phyloP scores from a whole-genome alignment of 2,329 filamentous ascomycete genomes.

The Capronia epimyces region DNA sequence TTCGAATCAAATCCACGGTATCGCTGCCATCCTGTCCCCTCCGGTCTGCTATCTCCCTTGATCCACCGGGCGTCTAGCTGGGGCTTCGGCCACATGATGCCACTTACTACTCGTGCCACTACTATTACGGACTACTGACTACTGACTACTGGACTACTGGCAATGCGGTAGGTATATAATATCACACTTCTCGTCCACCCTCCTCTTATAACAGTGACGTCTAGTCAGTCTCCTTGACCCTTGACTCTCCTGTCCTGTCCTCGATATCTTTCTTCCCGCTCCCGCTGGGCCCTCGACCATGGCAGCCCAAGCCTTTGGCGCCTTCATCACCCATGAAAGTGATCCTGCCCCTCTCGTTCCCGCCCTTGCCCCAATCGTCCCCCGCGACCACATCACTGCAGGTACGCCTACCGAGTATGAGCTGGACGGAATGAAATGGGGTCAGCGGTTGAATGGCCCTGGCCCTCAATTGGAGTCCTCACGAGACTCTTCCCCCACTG shows the following conservation, averaged over 20 bases:
- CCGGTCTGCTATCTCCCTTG: background rate
- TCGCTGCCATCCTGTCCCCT: background rate
- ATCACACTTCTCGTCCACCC: too few species aligned
- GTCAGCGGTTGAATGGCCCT: conserved; percentile 21
- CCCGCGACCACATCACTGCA: conserved; percentile 29
- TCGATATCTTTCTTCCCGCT: background rate
- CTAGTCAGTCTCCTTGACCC: background rate
- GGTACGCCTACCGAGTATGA: conserved; percentile 24
- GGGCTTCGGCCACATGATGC: background rate
- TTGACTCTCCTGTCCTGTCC: background rate
- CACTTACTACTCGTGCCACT: too few species aligned
- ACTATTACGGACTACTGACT: too few species aligned
- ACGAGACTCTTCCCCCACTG: conserved; percentile 3
- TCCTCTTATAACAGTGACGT: too few species aligned
- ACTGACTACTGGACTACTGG: too few species aligned
- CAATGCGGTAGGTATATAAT: too few species aligned
- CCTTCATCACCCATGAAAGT: conserved; percentile 42
- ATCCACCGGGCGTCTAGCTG: background rate
- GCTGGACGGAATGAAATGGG: conserved; percentile 26
- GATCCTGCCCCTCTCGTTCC: conserved; percentile 29
- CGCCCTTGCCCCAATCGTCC: conserved; percentile 37
- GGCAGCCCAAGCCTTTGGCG: conserved; percentile 36
- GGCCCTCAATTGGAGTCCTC: conserved; percentile 13
- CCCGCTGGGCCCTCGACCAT: conserved; percentile 29
- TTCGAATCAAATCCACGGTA: background rate